Evolutionary conservation across 2,329 filamentous ascomycete genomes (phyloP).

Genomic region (Rhinocladiella similis): DNA sequence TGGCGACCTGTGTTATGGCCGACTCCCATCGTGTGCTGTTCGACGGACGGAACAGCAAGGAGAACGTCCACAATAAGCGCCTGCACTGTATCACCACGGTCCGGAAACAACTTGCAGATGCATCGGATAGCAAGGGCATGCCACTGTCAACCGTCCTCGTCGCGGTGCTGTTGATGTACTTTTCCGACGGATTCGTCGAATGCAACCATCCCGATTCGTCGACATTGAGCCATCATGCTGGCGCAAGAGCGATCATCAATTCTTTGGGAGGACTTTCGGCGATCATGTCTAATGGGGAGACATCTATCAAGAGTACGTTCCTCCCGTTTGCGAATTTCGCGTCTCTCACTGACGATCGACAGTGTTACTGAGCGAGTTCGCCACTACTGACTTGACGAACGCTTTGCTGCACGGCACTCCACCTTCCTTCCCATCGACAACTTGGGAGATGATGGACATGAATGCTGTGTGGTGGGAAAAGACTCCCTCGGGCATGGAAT

Average conservation of each 20-base stretch:
- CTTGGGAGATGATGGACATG: constrained; percentile 1
- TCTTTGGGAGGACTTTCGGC: neutral
- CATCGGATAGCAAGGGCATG: neutral
- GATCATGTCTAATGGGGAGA: neutral
- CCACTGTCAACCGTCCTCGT: neutral
- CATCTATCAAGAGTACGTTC: neutral
- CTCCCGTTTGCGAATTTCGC: no score
- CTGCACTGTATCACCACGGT: neutral
- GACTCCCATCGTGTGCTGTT: constrained; percentile 2
- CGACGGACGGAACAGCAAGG: neutral
- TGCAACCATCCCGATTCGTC: neutral
- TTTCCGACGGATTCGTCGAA: constrained; percentile 2
- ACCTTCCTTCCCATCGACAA: neutral
- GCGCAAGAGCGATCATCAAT: constrained; percentile 2
- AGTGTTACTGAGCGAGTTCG: constrained; percentile 1
- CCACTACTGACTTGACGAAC: neutral
- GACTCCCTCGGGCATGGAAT: neutral
- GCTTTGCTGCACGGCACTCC: neutral
- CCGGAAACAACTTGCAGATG: neutral
- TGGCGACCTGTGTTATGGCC: constrained; percentile 1
- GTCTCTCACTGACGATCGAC: no score
- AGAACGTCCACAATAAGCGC: constrained; percentile 1
- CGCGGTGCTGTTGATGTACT: constrained; percentile 1
- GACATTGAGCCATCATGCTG: constrained; percentile 1
- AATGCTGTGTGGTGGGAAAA: constrained; percentile 4